Base-by-base conservation (phyloP, 208 protist species). In the Wallacemonas sp. region DNA sequence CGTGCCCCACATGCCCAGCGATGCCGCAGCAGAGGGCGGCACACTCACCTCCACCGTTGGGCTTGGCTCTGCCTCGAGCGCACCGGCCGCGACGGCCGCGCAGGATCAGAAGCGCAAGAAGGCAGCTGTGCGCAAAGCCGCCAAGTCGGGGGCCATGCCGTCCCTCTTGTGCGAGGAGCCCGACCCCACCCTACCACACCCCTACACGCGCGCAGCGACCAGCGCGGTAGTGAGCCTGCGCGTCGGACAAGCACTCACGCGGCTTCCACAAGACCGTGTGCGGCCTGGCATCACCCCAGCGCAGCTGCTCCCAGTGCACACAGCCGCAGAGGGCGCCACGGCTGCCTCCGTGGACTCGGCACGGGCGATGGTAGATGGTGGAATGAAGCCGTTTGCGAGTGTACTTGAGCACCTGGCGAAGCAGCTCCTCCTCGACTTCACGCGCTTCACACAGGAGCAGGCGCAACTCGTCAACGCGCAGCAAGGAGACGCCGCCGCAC, bases 251-350 rank as follows among this genome's bases (percentile, higher is more conserved):
- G 84, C 93, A 6, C 64, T 97, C 31, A 82, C 82, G 28, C 82
- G 75, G 21, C 81, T 96, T 14, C 78, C 85, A 17, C 85, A 71
- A 22, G 84, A 95, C 66, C 90, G 93, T 31, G 73, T 88, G 12
- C 78, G 85, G 3, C 87, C 93, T 0, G 54, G 62, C 8, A 31
- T 93, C 12, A 81, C 67, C 22, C 93, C 93, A 8, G 54, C 63
- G 19, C 88, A 93, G 53, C 77, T 97, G 21, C 90, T 97, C 38
- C 84, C 91, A 4, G 51, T 72, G 17, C 70, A 79, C 33, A 38
- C 66, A n/a, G 27, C 41, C 11, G 44, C 63, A 0, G 6, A 42
- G 22, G 36, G 12, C 15, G 33, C 21, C 30, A 30, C 2, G 15
- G 53, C 21, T 53, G 33, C 51, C 8, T n/a, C 19, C 46, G 19